These are phyloP conservation scores for Botrytis elliptica DNA, from an alignment of 2,329 filamentous ascomycete genomes.

Conservation along the genomic window DNA sequence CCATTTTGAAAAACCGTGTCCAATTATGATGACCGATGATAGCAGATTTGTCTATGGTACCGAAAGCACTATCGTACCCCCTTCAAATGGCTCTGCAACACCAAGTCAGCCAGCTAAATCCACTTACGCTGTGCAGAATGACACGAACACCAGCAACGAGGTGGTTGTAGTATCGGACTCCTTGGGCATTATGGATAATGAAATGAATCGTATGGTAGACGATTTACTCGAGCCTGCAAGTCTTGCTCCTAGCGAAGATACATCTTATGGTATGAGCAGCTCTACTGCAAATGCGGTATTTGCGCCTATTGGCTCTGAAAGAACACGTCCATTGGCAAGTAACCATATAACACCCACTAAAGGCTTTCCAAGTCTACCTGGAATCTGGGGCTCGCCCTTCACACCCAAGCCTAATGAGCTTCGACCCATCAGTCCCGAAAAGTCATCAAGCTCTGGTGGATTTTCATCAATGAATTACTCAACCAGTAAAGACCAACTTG, in stretches of 20 bases:
- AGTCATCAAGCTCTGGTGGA: constrained; percentile 36
- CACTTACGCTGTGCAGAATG: not conserved
- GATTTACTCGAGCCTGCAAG: constrained; percentile 46
- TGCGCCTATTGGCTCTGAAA: constrained; percentile 42
- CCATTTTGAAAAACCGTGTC: constrained; percentile 47
- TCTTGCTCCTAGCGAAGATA: constrained; percentile 42
- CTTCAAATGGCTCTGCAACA: not conserved
- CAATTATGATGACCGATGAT: constrained; percentile 43
- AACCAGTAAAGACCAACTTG: constrained; percentile 29
- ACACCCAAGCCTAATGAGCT: constrained; percentile 45
- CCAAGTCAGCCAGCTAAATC: not conserved
- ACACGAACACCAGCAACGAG: not conserved
- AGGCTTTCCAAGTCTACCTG: constrained; percentile 41
- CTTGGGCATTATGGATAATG: constrained; percentile 42
- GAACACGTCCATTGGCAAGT: constrained; percentile 37
- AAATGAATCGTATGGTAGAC: constrained; percentile 58
- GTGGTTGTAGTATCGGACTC: constrained; percentile 26
- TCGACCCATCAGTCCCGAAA: constrained; percentile 41
- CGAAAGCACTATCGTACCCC: not conserved
- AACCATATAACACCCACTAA: constrained; percentile 35
- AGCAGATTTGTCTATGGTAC: constrained; percentile 49
- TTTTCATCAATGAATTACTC: constrained; percentile 38
- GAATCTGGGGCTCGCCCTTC: constrained; percentile 47
- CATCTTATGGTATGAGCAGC: constrained; percentile 57
- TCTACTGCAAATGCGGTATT: constrained; percentile 52